Evolutionary conservation across 2,329 filamentous ascomycete genomes (phyloP).

Genomic region (Rutstroemia sp.): DNA sequence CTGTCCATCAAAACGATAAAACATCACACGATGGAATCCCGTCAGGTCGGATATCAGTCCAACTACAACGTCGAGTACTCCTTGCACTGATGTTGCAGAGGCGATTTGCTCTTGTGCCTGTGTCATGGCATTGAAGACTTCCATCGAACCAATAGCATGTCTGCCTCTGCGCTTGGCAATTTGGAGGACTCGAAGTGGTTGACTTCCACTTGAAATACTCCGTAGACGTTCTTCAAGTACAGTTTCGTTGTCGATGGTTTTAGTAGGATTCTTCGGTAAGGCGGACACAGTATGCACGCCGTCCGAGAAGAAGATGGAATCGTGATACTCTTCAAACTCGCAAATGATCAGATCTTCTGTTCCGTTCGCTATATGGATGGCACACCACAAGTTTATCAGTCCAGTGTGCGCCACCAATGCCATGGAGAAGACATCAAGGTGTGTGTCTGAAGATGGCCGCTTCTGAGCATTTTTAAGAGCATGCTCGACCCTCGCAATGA

Average conservation of each 20-base stretch:
- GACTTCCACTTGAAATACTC: slow-evolving; percentile 69
- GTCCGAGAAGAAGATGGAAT: slow-evolving; percentile 41
- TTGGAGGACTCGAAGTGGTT: slow-evolving; percentile 67
- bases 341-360: slow-evolving; percentile 70
- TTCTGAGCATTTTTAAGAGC: not conserved
- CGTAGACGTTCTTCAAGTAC: slow-evolving; percentile 66
- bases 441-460: slow-evolving; percentile 46
- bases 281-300: slow-evolving; percentile 29
- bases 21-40: slow-evolving; percentile 86
- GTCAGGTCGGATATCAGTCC: slow-evolving; percentile 85
- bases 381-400: slow-evolving; percentile 4
- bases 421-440: slow-evolving; percentile 80
- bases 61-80: slow-evolving; percentile 72
- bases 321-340: slow-evolving; percentile 83
- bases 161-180: slow-evolving; percentile 68
- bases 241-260: slow-evolving; percentile 66
- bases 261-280: slow-evolving; percentile 54
- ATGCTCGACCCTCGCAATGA: not conserved
- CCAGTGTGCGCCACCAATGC: slow-evolving; percentile 32
- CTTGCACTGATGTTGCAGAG: slow-evolving; percentile 60
- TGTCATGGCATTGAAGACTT: slow-evolving; percentile 86
- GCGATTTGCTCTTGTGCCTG: slow-evolving; percentile 85
- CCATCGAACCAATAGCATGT: slow-evolving; percentile 56
- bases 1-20: slow-evolving; percentile 75
- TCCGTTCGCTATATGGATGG: slow-evolving; percentile 40